A percentile compares a stretch with the other conserved stretches of the same genome.
Conservation (phyloP, 1,139 yeast species). For the Candida frijolesensis region DNA sequence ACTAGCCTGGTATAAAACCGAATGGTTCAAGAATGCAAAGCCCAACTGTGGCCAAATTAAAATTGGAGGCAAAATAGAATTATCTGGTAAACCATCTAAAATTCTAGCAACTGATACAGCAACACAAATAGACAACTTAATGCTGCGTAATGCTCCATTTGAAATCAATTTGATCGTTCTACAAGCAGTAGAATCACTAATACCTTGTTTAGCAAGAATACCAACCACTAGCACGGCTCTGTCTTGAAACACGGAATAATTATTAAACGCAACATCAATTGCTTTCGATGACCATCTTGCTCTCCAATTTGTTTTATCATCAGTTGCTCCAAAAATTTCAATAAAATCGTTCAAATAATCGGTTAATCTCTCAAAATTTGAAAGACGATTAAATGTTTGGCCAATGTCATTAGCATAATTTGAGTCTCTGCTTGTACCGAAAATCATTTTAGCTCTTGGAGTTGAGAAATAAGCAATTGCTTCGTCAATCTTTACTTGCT, state of each 20-base stretch:
- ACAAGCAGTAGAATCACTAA: conserved; percentile 61
- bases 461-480: conserved; percentile 66
- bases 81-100: conserved; percentile 60
- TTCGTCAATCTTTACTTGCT: conserved; percentile 47
- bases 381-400: conserved; percentile 50
- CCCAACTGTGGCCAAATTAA: conserved; percentile 66
- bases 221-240: conserved; percentile 77
- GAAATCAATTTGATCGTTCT: conserved; percentile 38
- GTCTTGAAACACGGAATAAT: conserved; percentile 64
- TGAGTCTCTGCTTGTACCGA: conserved; percentile 75
- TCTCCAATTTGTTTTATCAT: conserved; percentile 61
- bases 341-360: conserved; percentile 59
- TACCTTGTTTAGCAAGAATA: conserved; percentile 63
- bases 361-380: conserved; percentile 66
- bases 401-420: conserved; percentile 25
- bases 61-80: conserved; percentile 55
- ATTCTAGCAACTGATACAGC: conserved; percentile 59
- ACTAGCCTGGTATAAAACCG: conserved; percentile 57
- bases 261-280: conserved; percentile 63
- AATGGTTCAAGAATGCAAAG: conserved; percentile 36
- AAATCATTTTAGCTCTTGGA: conserved; percentile 72
- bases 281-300: conserved; percentile 72
- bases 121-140: conserved; percentile 39
- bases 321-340: conserved; percentile 52
- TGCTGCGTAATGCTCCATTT: conserved; percentile 23